Conservation (phyloP, 2,329 filamentous ascomycete genomes). For the Nectriaceae sp. region DNA sequence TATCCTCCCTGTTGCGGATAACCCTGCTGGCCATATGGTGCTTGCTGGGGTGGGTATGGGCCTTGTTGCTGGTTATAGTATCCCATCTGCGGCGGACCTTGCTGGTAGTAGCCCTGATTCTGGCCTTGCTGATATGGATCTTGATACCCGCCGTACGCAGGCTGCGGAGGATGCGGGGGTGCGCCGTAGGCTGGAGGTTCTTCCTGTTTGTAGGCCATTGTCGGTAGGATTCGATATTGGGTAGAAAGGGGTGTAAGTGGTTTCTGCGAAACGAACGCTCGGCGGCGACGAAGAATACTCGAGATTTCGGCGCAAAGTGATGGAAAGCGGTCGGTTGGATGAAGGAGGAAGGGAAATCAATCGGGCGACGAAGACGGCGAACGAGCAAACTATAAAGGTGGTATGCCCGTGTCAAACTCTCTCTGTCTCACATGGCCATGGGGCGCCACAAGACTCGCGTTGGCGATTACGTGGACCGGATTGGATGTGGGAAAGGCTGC, state of each 20-base stretch:
- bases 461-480: conserved; percentile 27
- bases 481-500: conserved; percentile 28
- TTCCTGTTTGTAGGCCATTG: conserved; percentile 44
- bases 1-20: conserved; percentile 46
- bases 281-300: background rate
- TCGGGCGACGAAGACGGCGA: conserved; percentile 13
- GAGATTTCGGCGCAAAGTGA: background rate
- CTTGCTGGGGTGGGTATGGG: conserved; percentile 1
- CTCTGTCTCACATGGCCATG: conserved; percentile 27
- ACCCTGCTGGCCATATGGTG: background rate
- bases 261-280: background rate
- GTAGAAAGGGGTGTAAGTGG: background rate
- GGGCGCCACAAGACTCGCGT: conserved; percentile 27
- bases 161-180: conserved; percentile 41
- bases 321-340: conserved; percentile 6
- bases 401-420: conserved; percentile 13
- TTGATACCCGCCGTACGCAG: conserved; percentile 46
- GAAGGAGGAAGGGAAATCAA: conserved; percentile 12
- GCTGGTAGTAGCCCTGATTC: conserved; percentile 29
- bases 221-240: conserved; percentile 10
- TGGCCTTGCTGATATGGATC: conserved; percentile 33
- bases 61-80: conserved; percentile 29
- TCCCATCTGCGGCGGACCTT: conserved; percentile 32
- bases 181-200: conserved; percentile 52
- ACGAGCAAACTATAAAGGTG: conserved; percentile 2